phyloP scores from a whole-genome alignment of 106 monocot genomes.

The Dendrobium officinale region DNA sequence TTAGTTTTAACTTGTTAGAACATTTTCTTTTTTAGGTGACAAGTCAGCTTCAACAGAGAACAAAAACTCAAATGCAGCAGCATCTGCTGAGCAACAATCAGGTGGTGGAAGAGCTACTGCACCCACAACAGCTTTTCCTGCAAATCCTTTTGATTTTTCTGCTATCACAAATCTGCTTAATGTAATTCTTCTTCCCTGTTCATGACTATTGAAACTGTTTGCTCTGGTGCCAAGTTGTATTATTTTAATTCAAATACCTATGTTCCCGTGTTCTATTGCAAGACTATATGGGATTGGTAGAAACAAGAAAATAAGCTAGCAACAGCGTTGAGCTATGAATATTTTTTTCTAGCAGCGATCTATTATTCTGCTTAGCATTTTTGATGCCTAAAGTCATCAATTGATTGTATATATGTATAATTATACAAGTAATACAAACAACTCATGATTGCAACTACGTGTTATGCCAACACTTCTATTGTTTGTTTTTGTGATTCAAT shows the following conservation, averaged over 20 bases:
- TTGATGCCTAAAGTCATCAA: not conserved
- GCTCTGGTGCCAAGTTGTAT: not conserved
- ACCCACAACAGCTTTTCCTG: conserved; percentile 11
- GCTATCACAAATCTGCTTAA: conserved; percentile 27
- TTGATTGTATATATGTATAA: not conserved
- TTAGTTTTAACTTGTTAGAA: not conserved
- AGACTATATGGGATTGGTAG: not conserved
- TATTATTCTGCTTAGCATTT: not conserved
- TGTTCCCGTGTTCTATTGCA: not conserved
- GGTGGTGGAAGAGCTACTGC: conserved; percentile 4
- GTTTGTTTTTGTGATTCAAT: not conserved
- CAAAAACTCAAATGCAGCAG: conserved; percentile 10
- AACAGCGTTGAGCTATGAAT: not conserved
- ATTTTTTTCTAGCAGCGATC: not conserved
- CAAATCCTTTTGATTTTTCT: conserved; percentile 46
- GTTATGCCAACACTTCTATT: not conserved
- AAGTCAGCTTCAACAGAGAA: conserved; percentile 22
- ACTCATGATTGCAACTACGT: not conserved
- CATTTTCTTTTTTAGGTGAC: conserved; percentile 7
- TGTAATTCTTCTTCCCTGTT: conserved; percentile 13
- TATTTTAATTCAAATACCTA: not conserved
- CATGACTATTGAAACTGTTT: not conserved
- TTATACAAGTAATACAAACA: not conserved
- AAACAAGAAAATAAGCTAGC: not conserved
- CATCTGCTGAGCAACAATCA: conserved; percentile 12